phyloP scores from a whole-genome alignment of 441 rosid genomes.

The Adansonia gregorii region DNA sequence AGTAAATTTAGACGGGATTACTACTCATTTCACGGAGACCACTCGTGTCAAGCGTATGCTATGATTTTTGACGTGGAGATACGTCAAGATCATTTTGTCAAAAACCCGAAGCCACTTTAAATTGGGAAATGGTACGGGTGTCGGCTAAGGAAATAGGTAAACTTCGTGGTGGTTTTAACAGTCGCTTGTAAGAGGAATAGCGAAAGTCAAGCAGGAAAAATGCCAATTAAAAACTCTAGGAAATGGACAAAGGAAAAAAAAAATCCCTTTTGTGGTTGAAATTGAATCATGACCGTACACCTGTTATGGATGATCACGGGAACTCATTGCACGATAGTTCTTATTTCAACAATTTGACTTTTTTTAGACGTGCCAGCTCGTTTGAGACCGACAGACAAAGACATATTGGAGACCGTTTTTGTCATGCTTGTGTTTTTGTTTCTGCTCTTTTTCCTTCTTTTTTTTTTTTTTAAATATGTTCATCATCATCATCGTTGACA shows the following conservation, averaged over 20 bases:
- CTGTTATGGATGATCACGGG: neutral
- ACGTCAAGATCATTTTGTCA: too few relatives aligned
- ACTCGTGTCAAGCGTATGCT: too few relatives aligned
- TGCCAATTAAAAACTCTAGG: neutral
- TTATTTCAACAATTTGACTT: neutral
- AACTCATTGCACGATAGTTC: neutral
- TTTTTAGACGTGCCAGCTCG: neutral
- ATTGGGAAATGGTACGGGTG: too few relatives aligned
- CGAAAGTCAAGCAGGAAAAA: too few relatives aligned
- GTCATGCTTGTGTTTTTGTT: neutral
- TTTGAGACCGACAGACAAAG: neutral
- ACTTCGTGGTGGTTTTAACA: too few relatives aligned
- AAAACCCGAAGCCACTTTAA: too few relatives aligned
- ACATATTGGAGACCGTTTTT: neutral
- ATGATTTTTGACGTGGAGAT: too few relatives aligned
- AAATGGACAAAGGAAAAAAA: neutral
- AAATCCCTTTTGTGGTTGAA: neutral
- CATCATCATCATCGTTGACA: neutral
- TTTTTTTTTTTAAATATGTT: neutral
- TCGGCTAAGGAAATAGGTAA: too few relatives aligned
- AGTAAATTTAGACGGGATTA: too few relatives aligned
- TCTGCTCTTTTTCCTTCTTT: neutral
- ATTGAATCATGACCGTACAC: neutral
- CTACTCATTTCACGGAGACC: too few relatives aligned
- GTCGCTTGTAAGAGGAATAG: too few relatives aligned